Percentiles rank a stretch among this genome's conserved stretches.
Evolutionary conservation across 257 asterid species (phyloP).

Genomic region (Capsicum baccatum): DNA sequence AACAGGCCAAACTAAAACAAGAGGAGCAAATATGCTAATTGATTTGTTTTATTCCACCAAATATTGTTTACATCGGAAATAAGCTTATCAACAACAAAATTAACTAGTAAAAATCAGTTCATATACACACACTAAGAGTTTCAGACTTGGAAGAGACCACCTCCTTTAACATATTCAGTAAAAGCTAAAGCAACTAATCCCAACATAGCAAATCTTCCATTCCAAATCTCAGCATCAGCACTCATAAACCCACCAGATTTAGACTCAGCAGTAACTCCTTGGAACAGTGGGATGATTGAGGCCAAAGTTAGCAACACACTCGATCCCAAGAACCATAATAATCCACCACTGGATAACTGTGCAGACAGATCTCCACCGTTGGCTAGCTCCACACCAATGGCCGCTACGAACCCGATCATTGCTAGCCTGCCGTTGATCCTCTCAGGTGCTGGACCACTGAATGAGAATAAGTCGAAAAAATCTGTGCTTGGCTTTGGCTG

Average conservation of each 20-base stretch:
- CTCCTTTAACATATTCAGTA: constrained; percentile 75
- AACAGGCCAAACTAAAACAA: too few species aligned
- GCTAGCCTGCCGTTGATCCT: constrained; percentile 84
- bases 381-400: constrained; percentile 65
- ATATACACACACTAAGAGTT: background rate
- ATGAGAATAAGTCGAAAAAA: constrained; percentile 61
- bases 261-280: constrained; percentile 62
- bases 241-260: constrained; percentile 53
- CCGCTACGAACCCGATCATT: constrained; percentile 83
- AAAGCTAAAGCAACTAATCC: constrained; percentile 81
- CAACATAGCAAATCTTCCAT: constrained; percentile 88
- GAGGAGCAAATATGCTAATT: too few species aligned
- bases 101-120: background rate
- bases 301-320: constrained; percentile 60
- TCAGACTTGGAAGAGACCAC: constrained; percentile 51
- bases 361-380: constrained; percentile 62
- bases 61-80: too few species aligned
- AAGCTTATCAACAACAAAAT: background rate
- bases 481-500: constrained; percentile 43
- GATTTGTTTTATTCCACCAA: too few species aligned
- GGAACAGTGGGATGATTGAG: constrained; percentile 65
- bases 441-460: constrained; percentile 85
- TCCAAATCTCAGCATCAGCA: constrained; percentile 78
- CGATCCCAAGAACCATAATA: constrained; percentile 57
- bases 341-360: constrained; percentile 66